Conservation (phyloP, 2,329 filamentous ascomycete species). For the Geosmithia flava region DNA sequence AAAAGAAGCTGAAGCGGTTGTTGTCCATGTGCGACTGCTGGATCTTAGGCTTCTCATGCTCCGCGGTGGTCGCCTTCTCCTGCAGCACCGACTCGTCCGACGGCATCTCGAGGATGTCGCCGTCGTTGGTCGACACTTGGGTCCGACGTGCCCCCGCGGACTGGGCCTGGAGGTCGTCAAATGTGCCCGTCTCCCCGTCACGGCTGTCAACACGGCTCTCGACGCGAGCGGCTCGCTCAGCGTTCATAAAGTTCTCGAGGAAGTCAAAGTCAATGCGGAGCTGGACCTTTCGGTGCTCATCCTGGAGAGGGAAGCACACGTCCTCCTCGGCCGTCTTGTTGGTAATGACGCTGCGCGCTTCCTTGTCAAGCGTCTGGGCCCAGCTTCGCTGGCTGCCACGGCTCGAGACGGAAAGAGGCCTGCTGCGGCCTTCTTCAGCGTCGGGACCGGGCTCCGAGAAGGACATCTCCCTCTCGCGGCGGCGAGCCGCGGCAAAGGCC, state of each 20-base stretch:
- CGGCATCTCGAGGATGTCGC: constrained; percentile 43
- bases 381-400: constrained; percentile 45
- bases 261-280: constrained; percentile 87
- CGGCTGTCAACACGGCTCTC: constrained; percentile 28
- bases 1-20: constrained; percentile 94
- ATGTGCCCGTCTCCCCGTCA: constrained; percentile 22
- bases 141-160: constrained; percentile 11
- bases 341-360: constrained; percentile 47
- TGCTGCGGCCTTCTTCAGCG: constrained; percentile 41
- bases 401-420: constrained; percentile 59
- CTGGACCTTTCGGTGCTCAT: constrained; percentile 54
- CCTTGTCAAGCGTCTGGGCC: constrained; percentile 47
- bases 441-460: constrained; percentile 34
- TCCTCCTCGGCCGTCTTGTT: constrained; percentile 72
- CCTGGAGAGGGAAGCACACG: constrained; percentile 75
- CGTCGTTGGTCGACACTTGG: constrained; percentile 37
- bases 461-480: constrained; percentile 63
- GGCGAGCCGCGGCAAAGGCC: constrained; percentile 84
- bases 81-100: constrained; percentile 27
- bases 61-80: constrained; percentile 32
- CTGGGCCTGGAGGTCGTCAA: constrained; percentile 19
- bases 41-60: constrained; percentile 21
- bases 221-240: constrained; percentile 35
- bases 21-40: constrained; percentile 37
- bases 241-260: constrained; percentile 78